A percentile compares a stretch with the other conserved stretches of the same genome.
Evolutionary conservation across 192 early-diverging fungal genomes (phyloP).

Genomic region (Podila verticillata): DNA sequence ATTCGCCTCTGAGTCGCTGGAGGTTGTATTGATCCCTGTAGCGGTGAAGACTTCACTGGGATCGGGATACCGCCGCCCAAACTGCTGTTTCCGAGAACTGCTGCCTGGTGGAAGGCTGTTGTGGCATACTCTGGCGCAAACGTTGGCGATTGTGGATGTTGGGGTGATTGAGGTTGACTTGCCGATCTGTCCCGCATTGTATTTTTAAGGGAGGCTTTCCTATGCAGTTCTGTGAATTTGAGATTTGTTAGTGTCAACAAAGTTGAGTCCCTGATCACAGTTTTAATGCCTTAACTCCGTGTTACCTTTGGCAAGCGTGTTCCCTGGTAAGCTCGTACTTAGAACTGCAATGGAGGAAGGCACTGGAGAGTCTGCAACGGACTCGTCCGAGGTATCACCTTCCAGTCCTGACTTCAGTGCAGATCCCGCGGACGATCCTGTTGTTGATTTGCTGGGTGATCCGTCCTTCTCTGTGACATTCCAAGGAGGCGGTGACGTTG

Average conservation of each 20-base stretch:
- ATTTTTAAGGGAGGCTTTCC: conserved; percentile 46
- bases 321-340: conserved; percentile 52
- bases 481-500: conserved; percentile 79
- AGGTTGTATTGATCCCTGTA: not conserved
- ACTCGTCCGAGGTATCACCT: conserved; percentile 33
- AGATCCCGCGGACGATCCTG: conserved; percentile 33
- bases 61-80: conserved; percentile 30
- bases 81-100: conserved; percentile 36
- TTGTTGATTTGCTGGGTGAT: conserved; percentile 44
- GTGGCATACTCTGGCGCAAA: conserved; percentile 11
- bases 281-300: not conserved
- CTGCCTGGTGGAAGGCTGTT: conserved; percentile 35
- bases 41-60: not conserved
- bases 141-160: not conserved
- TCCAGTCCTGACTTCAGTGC: conserved; percentile 36
- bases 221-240: conserved; percentile 21
- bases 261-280: not conserved
- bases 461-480: conserved; percentile 58
- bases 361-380: conserved; percentile 18
- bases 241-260: not conserved
- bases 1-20: conserved; percentile 29
- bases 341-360: conserved; percentile 64
- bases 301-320: conserved; percentile 27
- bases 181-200: conserved; percentile 16
- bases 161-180: conserved; percentile 26